Conservation (phyloP, 2,329 filamentous ascomycete species). For the Rutstroemia sp. region DNA sequence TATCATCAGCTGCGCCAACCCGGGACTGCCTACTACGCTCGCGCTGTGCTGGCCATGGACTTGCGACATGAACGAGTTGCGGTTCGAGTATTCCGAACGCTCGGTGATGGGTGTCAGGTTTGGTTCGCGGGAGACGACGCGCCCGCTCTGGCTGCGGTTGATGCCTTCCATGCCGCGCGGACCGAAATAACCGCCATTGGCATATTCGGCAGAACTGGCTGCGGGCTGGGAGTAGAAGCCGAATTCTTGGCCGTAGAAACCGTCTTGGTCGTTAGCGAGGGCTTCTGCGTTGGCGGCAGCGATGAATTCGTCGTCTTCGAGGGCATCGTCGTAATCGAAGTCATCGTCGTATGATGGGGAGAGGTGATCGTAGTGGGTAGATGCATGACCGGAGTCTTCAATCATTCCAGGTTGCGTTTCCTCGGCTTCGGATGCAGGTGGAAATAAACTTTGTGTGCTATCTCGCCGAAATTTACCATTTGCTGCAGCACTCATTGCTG, state of each 20-base stretch:
- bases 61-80: slow-evolving; percentile 69
- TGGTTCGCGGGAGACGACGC: slow-evolving; percentile 70
- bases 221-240: slow-evolving; percentile 75
- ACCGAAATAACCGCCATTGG: slow-evolving; percentile 85
- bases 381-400: slow-evolving; percentile 33
- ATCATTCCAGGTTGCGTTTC: slow-evolving; percentile 31
- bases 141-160: slow-evolving; percentile 61
- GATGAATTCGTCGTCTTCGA: slow-evolving; percentile 85
- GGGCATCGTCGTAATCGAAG: slow-evolving; percentile 51
- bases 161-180: slow-evolving; percentile 58
- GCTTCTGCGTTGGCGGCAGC: slow-evolving; percentile 92
- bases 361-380: slow-evolving; percentile 29
- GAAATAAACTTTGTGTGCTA: slow-evolving; percentile 17
- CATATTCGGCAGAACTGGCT: slow-evolving; percentile 41
- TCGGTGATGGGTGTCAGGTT: slow-evolving; percentile 96
- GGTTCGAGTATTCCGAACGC: slow-evolving; percentile 88
- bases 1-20: slow-evolving; percentile 65
- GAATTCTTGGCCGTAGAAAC: slow-evolving; percentile 94
- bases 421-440: slow-evolving; percentile 20
- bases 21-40: slow-evolving; percentile 55
- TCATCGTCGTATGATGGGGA: slow-evolving; percentile 35
- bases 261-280: slow-evolving; percentile 84
- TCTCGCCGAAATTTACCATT: slow-evolving; percentile 68
- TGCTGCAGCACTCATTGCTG: slow-evolving; percentile 67
- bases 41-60: slow-evolving; percentile 26